These are phyloP conservation scores for Carallia brachiata DNA, from an alignment of 345 rosid species.

Conservation along the genomic window DNA sequence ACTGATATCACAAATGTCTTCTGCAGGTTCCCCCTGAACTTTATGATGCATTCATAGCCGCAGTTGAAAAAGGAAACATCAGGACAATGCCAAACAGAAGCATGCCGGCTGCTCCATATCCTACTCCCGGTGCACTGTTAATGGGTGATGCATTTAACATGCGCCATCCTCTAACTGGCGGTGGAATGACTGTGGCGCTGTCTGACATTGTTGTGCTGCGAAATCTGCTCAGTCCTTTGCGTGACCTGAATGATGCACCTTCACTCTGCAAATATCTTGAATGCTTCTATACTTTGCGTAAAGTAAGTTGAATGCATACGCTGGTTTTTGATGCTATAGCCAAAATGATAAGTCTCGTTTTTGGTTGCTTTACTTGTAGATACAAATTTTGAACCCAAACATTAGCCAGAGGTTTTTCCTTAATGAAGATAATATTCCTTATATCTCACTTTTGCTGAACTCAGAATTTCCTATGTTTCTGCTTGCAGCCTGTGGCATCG, in stretches of 20 bases:
- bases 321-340: background rate
- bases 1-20: slow-evolving; percentile 3
- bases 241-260: slow-evolving; percentile 21
- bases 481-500: slow-evolving; percentile 30
- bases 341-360: background rate
- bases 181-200: slow-evolving; percentile 35
- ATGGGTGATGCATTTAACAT: slow-evolving; percentile 37
- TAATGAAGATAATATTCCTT: background rate
- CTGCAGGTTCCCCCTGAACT: slow-evolving; percentile 30
- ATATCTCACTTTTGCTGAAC: background rate
- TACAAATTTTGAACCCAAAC: background rate
- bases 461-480: background rate
- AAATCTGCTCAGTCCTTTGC: slow-evolving; percentile 26
- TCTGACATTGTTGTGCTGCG: slow-evolving; percentile 34
- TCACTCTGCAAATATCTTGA: slow-evolving; percentile 29
- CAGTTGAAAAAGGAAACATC: slow-evolving; percentile 30
- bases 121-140: slow-evolving; percentile 31
- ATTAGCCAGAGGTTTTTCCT: background rate
- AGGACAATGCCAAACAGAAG: slow-evolving; percentile 37
- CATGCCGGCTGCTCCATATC: slow-evolving; percentile 34
- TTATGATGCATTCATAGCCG: slow-evolving; percentile 25
- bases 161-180: slow-evolving; percentile 37
- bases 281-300: slow-evolving; percentile 34
- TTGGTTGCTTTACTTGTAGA: background rate
- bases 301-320: slow-evolving; percentile 9